Percentiles rank a stretch among this genome's conserved stretches.
phyloP scores from a whole-genome alignment of 2,329 filamentous ascomycete species.

The Pestalotiopsis sp. region DNA sequence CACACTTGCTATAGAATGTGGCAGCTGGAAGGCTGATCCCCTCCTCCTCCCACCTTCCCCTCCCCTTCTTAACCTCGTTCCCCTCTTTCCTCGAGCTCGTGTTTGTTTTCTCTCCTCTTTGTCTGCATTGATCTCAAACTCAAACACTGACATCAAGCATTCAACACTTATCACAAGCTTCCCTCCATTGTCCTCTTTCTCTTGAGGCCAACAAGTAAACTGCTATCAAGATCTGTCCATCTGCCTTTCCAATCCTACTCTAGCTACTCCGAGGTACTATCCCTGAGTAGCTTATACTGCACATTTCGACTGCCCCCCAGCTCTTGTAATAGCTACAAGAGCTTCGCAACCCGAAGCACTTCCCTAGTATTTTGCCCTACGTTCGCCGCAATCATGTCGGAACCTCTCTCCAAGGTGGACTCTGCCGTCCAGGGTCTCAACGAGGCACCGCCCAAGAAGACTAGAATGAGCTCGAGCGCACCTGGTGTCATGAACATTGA shows the following conservation, averaged over 20 bases:
- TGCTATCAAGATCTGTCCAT: slow-evolving; percentile 7
- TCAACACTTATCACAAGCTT: slow-evolving; percentile 15
- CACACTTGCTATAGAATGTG: background rate
- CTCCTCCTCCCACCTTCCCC: slow-evolving; percentile 16
- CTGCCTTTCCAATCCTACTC: background rate
- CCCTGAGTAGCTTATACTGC: background rate
- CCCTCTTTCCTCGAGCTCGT: slow-evolving; percentile 23
- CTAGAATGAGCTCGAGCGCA: slow-evolving; percentile 72
- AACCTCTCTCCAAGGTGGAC: slow-evolving; percentile 83
- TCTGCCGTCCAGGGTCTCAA: slow-evolving; percentile 83
- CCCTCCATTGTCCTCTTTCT: slow-evolving; percentile 19
- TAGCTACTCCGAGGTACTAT: background rate
- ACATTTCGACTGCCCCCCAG: slow-evolving; percentile 2
- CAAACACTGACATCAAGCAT: slow-evolving; percentile 15
- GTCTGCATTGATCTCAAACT: slow-evolving; percentile 18
- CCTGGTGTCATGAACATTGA: slow-evolving; percentile 81
- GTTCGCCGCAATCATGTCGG: slow-evolving; percentile 30
- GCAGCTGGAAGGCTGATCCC: background rate
- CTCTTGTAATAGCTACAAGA: slow-evolving; percentile 2
- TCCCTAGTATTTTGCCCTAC: slow-evolving; percentile 3
- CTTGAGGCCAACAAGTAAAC: slow-evolving; percentile 18
- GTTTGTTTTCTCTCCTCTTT: slow-evolving; percentile 15
- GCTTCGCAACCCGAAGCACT: slow-evolving; percentile 8
- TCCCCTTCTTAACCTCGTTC: slow-evolving; percentile 20
- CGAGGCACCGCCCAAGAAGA: slow-evolving; percentile 69